A percentile compares a stretch with the other conserved stretches of the same genome.
These are phyloP conservation scores for Xylaria sp. DNA, from an alignment of 2,329 filamentous ascomycete genomes.

Conservation along the genomic window DNA sequence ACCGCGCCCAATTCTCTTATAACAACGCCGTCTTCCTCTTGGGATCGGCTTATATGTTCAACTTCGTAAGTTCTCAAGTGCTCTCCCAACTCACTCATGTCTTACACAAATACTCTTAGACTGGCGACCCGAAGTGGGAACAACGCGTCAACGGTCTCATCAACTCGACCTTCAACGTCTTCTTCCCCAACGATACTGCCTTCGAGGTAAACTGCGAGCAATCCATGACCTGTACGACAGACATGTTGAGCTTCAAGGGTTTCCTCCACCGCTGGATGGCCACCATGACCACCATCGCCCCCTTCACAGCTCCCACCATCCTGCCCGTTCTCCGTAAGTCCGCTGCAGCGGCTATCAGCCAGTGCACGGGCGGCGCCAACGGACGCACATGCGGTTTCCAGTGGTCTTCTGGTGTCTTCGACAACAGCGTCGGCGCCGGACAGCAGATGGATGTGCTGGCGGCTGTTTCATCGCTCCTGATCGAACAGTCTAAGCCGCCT, in stretches of 20 bases:
- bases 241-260: slow-evolving; percentile 56
- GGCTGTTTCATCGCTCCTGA: slow-evolving; percentile 49
- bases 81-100: not conserved
- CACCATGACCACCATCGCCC: slow-evolving; percentile 38
- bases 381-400: slow-evolving; percentile 45
- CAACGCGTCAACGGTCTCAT: slow-evolving; percentile 45
- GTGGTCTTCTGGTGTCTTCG: slow-evolving; percentile 44
- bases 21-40: slow-evolving; percentile 48
- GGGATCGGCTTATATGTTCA: slow-evolving; percentile 39
- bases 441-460: slow-evolving; percentile 56
- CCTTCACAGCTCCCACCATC: slow-evolving; percentile 34
- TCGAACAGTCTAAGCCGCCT: slow-evolving; percentile 37
- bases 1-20: slow-evolving; percentile 49
- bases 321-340: slow-evolving; percentile 36
- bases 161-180: slow-evolving; percentile 41
- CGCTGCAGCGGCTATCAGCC: slow-evolving; percentile 36
- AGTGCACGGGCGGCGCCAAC: slow-evolving; percentile 32
- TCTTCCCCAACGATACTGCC: slow-evolving; percentile 46
- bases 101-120: slow-evolving; percentile 24
- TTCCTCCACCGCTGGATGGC: slow-evolving; percentile 51
- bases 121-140: slow-evolving; percentile 40
- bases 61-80: slow-evolving; percentile 34
- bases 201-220: slow-evolving; percentile 51
- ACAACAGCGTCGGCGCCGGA: slow-evolving; percentile 52
- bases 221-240: slow-evolving; percentile 46